Evolutionary conservation across 805 yeast species (phyloP).

Genomic region (Hanseniaspora hatyaiensis): DNA sequence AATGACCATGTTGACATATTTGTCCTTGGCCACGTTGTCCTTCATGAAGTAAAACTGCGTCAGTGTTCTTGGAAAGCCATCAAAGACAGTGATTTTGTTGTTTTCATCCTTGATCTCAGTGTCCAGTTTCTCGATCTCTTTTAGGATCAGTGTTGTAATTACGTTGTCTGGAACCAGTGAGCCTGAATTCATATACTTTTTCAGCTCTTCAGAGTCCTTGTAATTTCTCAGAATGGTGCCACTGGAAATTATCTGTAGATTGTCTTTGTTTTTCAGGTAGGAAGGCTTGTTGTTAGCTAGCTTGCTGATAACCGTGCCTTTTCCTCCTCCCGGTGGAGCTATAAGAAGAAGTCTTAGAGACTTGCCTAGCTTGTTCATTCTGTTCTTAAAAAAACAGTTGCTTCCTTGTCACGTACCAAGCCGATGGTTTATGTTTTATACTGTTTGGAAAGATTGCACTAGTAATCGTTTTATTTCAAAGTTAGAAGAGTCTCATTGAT

Average conservation of each 20-base stretch:
- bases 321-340: constrained; percentile 95
- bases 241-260: constrained; percentile 46
- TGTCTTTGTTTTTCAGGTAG: background rate
- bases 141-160: constrained; percentile 48
- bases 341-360: constrained; percentile 60
- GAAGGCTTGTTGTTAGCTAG: constrained; percentile 33
- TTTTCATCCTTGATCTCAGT: constrained; percentile 26
- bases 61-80: constrained; percentile 82
- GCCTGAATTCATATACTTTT: constrained; percentile 46
- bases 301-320: constrained; percentile 74
- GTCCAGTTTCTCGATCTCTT: constrained; percentile 27
- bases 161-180: constrained; percentile 59
- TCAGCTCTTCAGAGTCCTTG: constrained; percentile 45
- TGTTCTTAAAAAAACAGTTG: background rate
- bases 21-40: constrained; percentile 30
- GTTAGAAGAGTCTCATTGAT: no score
- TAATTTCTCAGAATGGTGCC: constrained; percentile 74
- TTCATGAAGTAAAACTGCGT: constrained; percentile 58
- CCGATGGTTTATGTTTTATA: background rate
- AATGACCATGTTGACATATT: constrained; percentile 62
- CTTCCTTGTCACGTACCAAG: background rate
- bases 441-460: no score
- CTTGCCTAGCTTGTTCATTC: constrained; percentile 6
- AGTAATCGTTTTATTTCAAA: no score
- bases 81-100: constrained; percentile 44